phyloP scores from a whole-genome alignment of 2,329 filamentous ascomycete genomes.

The Lasiodiplodia sp. region DNA sequence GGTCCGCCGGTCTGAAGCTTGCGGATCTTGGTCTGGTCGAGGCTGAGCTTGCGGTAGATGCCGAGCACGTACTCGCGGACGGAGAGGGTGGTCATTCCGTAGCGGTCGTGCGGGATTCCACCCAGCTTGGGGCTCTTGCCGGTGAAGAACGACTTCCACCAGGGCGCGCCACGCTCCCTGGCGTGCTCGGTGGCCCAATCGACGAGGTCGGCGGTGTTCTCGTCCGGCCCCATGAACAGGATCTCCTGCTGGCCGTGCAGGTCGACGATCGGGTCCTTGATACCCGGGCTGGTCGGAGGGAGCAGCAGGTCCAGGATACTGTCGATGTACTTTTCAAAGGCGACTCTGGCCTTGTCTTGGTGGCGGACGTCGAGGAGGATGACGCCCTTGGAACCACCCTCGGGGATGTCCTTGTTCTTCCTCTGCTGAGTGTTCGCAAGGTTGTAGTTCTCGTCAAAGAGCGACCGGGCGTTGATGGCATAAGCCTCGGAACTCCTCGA shows the following conservation, averaged over 20 bases:
- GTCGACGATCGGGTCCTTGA: constrained; percentile 98
- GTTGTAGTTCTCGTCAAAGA: constrained; percentile 99
- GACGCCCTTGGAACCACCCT: constrained; percentile 97
- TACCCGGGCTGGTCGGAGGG: constrained; percentile 87
- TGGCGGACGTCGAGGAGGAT: constrained; percentile 92
- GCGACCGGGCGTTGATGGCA: constrained; percentile 90
- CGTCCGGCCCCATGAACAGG: constrained; percentile 96
- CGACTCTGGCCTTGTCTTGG: constrained; percentile 89
- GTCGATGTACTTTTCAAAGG: constrained; percentile 99
- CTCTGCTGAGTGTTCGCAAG: constrained; percentile 97
- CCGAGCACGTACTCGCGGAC: constrained; percentile 96
- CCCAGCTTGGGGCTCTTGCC: constrained; percentile 96
- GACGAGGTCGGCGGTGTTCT: constrained; percentile 97
- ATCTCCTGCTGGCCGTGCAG: constrained; percentile 95
- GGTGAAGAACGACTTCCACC: constrained; percentile 99
- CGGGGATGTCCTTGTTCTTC: constrained; percentile 99
- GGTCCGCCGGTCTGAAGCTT: constrained; percentile 99
- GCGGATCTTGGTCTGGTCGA: constrained; percentile 82
- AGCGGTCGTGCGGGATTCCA: constrained; percentile 93
- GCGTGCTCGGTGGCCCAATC: constrained; percentile 99
- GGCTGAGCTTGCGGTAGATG: constrained; percentile 93
- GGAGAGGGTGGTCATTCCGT: constrained; percentile 97
- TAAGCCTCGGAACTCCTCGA: constrained; percentile 96
- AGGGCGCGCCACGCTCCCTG: constrained; percentile 82
- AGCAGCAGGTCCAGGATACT: constrained; percentile 95